A percentile compares a stretch with the other conserved stretches of the same genome.
These are phyloP conservation scores for Selaginella moellendorffii DNA, from an alignment of 75 land plant genomes.

Conservation along the genomic window DNA sequence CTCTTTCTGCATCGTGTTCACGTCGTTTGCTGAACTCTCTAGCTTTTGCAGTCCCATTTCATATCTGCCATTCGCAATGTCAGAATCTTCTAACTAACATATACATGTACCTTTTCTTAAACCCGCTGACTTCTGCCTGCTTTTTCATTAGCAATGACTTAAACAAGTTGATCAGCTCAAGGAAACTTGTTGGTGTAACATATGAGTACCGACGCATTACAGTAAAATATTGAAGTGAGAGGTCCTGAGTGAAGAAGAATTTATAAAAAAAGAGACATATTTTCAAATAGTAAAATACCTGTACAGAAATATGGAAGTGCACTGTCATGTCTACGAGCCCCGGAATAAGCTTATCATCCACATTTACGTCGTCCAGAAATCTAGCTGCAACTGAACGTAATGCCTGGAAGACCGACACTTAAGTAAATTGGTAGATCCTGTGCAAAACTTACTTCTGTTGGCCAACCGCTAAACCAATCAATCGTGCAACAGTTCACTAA, in stretches of 20 bases:
- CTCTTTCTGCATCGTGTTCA: constrained; percentile 24
- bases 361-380: constrained; percentile 25
- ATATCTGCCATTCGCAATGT: constrained; percentile 11
- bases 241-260: constrained; percentile 11
- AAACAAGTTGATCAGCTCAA: constrained; percentile 16
- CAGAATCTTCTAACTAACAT: not conserved
- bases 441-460: constrained; percentile 11
- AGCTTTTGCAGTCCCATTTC: constrained; percentile 30
- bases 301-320: constrained; percentile 25
- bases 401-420: constrained; percentile 11
- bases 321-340: constrained; percentile 24
- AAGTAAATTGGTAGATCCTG: not conserved
- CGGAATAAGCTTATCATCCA: constrained; percentile 14
- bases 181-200: constrained; percentile 27
- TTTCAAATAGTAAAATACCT: constrained; percentile 9
- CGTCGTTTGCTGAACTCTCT: constrained; percentile 28
- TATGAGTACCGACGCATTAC: constrained; percentile 20
- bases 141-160: constrained; percentile 17
- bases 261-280: not conserved
- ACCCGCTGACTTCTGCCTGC: constrained; percentile 11
- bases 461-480: constrained; percentile 28
- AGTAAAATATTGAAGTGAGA: constrained; percentile 19
- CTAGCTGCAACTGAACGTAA: constrained; percentile 22
- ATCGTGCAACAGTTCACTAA: constrained; percentile 25
- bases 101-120: constrained; percentile 13